Percentiles rank a stretch among this genome's conserved stretches.
phyloP scores from a whole-genome alignment of 1,139 yeast species.

The Debaryomycetaceae sp. region DNA sequence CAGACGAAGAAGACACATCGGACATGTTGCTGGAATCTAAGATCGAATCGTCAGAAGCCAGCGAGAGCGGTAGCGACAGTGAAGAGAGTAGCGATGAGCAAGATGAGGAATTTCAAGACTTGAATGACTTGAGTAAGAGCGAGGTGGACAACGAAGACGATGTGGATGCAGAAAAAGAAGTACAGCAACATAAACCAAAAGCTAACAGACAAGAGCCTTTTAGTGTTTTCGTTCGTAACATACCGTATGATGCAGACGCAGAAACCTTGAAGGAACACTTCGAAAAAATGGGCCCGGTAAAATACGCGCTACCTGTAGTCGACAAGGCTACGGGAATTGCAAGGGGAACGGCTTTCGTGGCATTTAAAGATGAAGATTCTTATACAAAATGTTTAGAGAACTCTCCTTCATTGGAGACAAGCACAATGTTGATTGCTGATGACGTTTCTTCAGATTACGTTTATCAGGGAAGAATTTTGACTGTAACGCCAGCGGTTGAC shows the following conservation, averaged over 20 bases:
- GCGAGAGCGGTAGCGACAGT: slow-evolving; percentile 23
- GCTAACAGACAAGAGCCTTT: slow-evolving; percentile 64
- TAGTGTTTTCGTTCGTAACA: slow-evolving; percentile 81
- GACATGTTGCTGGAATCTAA: slow-evolving; percentile 34
- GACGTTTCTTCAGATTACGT: slow-evolving; percentile 88
- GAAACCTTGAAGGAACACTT: slow-evolving; percentile 79
- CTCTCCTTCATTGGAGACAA: slow-evolving; percentile 76
- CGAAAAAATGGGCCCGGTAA: slow-evolving; percentile 77
- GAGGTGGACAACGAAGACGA: slow-evolving; percentile 22
- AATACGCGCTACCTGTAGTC: slow-evolving; percentile 89
- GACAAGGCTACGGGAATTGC: slow-evolving; percentile 86
- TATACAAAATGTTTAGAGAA: slow-evolving; percentile 65
- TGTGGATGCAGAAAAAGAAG: slow-evolving; percentile 27
- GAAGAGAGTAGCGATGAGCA: slow-evolving; percentile 22
- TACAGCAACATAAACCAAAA: slow-evolving; percentile 31
- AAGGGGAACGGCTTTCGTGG: slow-evolving; percentile 93
- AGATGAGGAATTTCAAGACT: slow-evolving; percentile 25
- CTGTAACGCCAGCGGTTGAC: slow-evolving; percentile 81
- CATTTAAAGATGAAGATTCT: slow-evolving; percentile 62
- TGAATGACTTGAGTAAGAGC: slow-evolving; percentile 20
- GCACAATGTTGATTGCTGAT: slow-evolving; percentile 84
- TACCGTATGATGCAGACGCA: slow-evolving; percentile 90
- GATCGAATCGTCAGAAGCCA: slow-evolving; percentile 33
- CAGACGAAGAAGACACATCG: slow-evolving; percentile 15
- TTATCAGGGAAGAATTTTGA: slow-evolving; percentile 86